These are phyloP conservation scores for Chaetomium olivaceum DNA, from an alignment of 2,329 filamentous ascomycete genomes.

Conservation along the genomic window DNA sequence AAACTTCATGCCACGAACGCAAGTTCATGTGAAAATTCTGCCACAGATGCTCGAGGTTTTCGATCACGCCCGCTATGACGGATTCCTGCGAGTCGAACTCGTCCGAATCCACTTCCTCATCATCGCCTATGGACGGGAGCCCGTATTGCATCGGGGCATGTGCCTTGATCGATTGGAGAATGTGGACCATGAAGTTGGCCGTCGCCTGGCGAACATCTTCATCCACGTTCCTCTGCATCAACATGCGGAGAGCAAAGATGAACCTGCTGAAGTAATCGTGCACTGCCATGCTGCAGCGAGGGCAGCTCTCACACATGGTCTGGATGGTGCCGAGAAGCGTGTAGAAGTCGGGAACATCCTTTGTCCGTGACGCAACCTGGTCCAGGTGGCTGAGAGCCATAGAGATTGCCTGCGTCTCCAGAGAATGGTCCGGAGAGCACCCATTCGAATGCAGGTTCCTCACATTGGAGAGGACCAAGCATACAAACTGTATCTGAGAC, in stretches of 20 bases:
- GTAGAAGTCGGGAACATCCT: constrained; percentile 65
- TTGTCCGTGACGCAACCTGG: constrained; percentile 71
- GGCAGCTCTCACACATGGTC: constrained; percentile 51
- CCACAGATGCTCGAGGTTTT: constrained; percentile 60
- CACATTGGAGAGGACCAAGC: constrained; percentile 59
- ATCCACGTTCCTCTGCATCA: constrained; percentile 65
- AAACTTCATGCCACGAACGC: constrained; percentile 75
- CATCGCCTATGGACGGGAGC: constrained; percentile 30
- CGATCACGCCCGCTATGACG: constrained; percentile 44
- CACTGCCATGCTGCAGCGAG: constrained; percentile 58
- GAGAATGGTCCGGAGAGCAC: constrained; percentile 51
- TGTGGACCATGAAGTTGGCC: constrained; percentile 52
- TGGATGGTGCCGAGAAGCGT: constrained; percentile 46
- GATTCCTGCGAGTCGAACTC: constrained; percentile 35
- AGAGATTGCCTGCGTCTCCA: constrained; percentile 54
- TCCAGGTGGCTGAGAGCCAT: constrained; percentile 68
- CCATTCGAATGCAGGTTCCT: constrained; percentile 49
- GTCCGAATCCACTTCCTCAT: constrained; percentile 38
- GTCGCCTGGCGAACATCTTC: constrained; percentile 54
- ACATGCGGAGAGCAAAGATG: constrained; percentile 59
- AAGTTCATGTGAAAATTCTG: constrained; percentile 60
- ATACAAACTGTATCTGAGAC: constrained; percentile 67
- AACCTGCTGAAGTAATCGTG: constrained; percentile 62
- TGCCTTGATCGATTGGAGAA: constrained; percentile 55
- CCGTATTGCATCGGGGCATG: constrained; percentile 52